A percentile compares a stretch with the other conserved stretches of the same genome.
phyloP scores from a whole-genome alignment of 2,329 filamentous ascomycete genomes.

The Aspergillus oerlinghausenensis region DNA sequence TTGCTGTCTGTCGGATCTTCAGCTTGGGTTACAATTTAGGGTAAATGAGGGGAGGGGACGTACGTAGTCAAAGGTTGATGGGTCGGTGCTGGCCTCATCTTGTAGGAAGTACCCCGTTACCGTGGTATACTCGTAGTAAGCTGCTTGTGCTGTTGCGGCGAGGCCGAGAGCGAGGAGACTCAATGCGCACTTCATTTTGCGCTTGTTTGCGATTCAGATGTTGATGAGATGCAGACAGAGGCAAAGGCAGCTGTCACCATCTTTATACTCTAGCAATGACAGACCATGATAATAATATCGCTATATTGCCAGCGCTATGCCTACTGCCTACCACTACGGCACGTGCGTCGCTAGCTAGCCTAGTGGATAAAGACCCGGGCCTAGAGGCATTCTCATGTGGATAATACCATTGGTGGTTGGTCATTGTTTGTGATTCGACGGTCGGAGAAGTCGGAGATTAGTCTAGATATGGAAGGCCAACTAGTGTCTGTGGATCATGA shows the following conservation, averaged over 20 bases:
- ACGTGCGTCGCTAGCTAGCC: background rate
- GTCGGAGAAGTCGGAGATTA: background rate
- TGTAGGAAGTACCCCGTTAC: slow-evolving; percentile 48
- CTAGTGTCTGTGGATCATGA: background rate
- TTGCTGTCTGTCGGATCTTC: slow-evolving; percentile 26
- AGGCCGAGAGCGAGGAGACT: slow-evolving; percentile 70
- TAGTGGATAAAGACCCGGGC: too few relatives aligned
- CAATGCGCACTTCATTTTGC: slow-evolving; percentile 54
- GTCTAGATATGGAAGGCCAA: background rate
- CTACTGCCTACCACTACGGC: background rate
- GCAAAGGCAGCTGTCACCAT: background rate
- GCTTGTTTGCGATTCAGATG: background rate
- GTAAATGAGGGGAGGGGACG: background rate
- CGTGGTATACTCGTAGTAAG: slow-evolving; percentile 33
- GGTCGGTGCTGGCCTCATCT: slow-evolving; percentile 43
- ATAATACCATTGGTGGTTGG: background rate
- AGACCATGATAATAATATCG: too few relatives aligned
- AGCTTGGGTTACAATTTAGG: background rate
- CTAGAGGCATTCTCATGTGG: background rate
- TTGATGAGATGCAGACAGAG: background rate
- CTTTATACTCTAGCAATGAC: background rate
- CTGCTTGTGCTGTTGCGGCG: slow-evolving; percentile 62
- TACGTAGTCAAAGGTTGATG: slow-evolving; percentile 46
- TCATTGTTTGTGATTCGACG: background rate
- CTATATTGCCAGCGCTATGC: background rate